Base-by-base conservation (phyloP, 2,329 filamentous ascomycete species). In the Ophiostoma populinum region DNA sequence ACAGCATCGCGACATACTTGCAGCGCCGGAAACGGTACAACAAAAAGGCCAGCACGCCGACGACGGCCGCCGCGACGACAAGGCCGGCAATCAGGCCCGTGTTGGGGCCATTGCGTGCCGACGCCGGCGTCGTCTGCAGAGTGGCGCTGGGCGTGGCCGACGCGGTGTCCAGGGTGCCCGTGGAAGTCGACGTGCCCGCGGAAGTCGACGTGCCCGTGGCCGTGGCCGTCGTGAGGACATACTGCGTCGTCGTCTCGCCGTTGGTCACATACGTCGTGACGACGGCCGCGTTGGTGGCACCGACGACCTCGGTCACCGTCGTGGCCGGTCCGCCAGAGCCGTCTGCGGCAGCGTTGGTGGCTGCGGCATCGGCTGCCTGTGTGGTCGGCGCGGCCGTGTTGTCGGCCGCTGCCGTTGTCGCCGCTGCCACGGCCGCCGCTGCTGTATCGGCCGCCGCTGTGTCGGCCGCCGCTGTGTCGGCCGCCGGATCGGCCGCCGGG, bases 11-110 rank as follows among this genome's bases (percentile, higher is more conserved):
- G 7, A 40, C 7, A 2, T 22, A 28, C 16, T 25, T 26, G 3
- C 40, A 35, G 7, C 22, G 35, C 15, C 40, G 39, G 35, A 40
- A 39, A 10, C 37, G 21, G 35, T 35, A 41, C 31, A 30, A 10
- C 5, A 40, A 28, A 10, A 36, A 28, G 10, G 32, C 35, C 5
- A 32, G n/a, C 3, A 30, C 12, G 20, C 41, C 4, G 7, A 41
- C 2, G 4, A 21, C 4, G 2, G 22, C 20, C 1, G 38, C 9
- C 2, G 28, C 39, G 4, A 38, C 31, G 4, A 42, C 31, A 12
- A 37, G 21, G 7, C 39, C 41, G 4, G 30, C 36, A 37, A 42
- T 35, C 1, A 36, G 13, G 3, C 36, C 42, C 4, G 36, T 16
- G 26, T 34, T 31, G 26, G 26, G 36, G 25, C 15, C 11, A 11